Base-by-base conservation (phyloP, 2,329 filamentous ascomycete species). In the Ceratocystis colombiana region DNA sequence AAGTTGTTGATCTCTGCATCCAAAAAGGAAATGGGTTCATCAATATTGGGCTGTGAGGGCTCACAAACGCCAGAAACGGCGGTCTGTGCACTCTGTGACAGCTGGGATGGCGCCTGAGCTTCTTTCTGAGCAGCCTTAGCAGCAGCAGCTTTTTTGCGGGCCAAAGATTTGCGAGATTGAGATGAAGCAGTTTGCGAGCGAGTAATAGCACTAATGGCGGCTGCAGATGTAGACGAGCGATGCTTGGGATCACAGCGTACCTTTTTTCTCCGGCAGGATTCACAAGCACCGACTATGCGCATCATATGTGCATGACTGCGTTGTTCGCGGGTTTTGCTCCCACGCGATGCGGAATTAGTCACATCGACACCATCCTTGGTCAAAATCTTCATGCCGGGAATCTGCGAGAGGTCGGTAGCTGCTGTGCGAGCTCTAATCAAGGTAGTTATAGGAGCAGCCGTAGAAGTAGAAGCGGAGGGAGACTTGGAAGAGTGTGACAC, bases 281-380 rank as follows among this genome's bases (percentile, higher is more conserved):
- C 81, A 72, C 84, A 87, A n/a, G 84, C 84, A 76, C 86, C 86
- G 73, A 86, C 83, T 72, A 84, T 84, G 68, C 84, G 78, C 82
- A 87, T 87, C 61, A 86, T 75, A 70, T 86, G 84, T 5, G 84
- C 84, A 71, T 86, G 84, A 64, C 86, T 84, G 44, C 84, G 80
- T 76, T 87, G 84, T 76, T 86, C 84, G 77, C 84, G 85, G 64
- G 84, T 85, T 76, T 86, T 87, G 73, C 80, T 83, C 44, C 84
- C 83, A 48, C 84, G 79, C 17, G 82, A 84, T 15, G 82, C 82
- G 66, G 80, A 79, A 73, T 84, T 82, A 57, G 84, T 87, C 66
- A 87, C 80, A 72, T 87, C 84, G 53, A 76, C 75, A 61, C 84
- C 84, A 69, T 85, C 83, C 72, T 79, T 82, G 67, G 84, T 87